Conservation (phyloP, 2,329 filamentous ascomycete species). For the Arthrinium phaeospermum region DNA sequence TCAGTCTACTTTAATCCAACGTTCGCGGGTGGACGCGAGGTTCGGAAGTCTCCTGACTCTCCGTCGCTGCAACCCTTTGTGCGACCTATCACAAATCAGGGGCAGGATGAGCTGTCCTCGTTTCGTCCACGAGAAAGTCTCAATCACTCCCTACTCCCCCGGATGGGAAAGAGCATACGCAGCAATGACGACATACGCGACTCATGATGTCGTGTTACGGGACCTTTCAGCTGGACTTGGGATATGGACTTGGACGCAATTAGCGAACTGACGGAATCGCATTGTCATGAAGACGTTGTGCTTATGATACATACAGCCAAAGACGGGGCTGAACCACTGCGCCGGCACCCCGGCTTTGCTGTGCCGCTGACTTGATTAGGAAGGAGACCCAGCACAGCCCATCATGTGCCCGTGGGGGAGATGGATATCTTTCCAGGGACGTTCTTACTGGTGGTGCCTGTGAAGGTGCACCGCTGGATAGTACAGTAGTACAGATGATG, state of each 20-base stretch:
- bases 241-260: not conserved
- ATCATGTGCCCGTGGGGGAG: not conserved
- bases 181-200: not conserved
- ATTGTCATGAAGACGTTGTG: not conserved
- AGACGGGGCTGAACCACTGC: not conserved
- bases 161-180: not conserved
- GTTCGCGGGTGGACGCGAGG: not conserved
- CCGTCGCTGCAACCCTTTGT: not conserved
- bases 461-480: not conserved
- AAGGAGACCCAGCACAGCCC: not conserved
- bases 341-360: not conserved
- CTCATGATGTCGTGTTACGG: slow-evolving; percentile 5
- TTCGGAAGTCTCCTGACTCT: not conserved
- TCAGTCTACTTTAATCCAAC: not conserved
- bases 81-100: not conserved
- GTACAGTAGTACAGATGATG: not conserved
- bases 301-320: not conserved
- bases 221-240: not conserved
- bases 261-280: slow-evolving; percentile 4
- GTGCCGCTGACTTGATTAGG: not conserved
- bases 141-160: not conserved
- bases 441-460: not conserved
- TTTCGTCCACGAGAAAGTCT: not conserved
- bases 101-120: not conserved
- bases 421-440: not conserved